Evolutionary conservation across 2,329 filamentous ascomycete genomes (phyloP).

Genomic region (Xylaria sp.): DNA sequence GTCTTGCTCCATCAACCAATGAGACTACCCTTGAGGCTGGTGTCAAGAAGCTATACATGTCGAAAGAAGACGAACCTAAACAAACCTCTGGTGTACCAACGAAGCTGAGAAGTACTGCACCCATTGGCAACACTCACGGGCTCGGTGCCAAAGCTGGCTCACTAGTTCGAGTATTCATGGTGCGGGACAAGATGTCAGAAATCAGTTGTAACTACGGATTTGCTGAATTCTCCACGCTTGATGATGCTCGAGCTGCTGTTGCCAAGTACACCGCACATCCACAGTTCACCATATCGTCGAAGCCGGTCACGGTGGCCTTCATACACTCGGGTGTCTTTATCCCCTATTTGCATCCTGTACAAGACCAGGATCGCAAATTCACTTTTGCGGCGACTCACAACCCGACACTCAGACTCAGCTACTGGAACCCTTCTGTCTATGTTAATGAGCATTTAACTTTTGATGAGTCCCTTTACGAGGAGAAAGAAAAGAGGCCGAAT

Average conservation of each 20-base stretch:
- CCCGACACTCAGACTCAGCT: conserved; percentile 69
- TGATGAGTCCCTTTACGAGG: conserved; percentile 51
- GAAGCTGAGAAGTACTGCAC: conserved; percentile 65
- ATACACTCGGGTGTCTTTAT: conserved; percentile 88
- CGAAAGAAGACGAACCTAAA: conserved; percentile 58
- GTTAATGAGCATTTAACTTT: conserved; percentile 68
- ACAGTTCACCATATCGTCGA: conserved; percentile 78
- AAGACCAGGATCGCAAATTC: conserved; percentile 62
- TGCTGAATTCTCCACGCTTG: conserved; percentile 78
- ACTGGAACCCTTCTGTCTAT: conserved; percentile 78
- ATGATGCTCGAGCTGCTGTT: conserved; percentile 77
- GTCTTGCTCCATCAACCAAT: conserved; percentile 71
- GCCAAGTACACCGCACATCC: conserved; percentile 73
- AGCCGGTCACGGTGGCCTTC: conserved; percentile 72
- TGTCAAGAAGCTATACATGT: conserved; percentile 72
- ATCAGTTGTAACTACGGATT: conserved; percentile 84
- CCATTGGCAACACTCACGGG: conserved; percentile 60
- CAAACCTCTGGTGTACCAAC: conserved; percentile 52
- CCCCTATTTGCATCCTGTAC: conserved; percentile 66
- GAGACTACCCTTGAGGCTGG: conserved; percentile 76
- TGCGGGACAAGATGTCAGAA: conserved; percentile 73
- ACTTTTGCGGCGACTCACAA: conserved; percentile 76
- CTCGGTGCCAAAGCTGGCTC: conserved; percentile 75
- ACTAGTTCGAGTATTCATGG: conserved; percentile 76
- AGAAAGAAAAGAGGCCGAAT: conserved; percentile 47